Percentiles rank a stretch among this genome's conserved stretches.
Conservation (phyloP, 805 yeast species). For the Saccharomyces kudriavzevii region DNA sequence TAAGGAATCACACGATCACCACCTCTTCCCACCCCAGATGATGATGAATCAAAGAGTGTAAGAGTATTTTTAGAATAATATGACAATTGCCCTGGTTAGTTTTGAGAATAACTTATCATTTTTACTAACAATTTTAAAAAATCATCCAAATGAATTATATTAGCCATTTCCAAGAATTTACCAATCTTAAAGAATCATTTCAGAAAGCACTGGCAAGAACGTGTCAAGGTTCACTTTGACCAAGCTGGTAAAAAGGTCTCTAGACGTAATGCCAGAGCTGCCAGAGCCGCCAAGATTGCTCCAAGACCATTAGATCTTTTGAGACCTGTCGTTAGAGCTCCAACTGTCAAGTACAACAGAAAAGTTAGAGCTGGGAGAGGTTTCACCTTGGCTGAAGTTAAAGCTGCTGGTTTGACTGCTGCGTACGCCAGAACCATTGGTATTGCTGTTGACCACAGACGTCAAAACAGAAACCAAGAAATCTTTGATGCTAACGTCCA, state of each 20-base stretch:
- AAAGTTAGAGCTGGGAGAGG: conserved; percentile 98
- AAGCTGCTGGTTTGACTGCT: conserved; percentile 87
- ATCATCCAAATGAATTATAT: conserved; percentile 8
- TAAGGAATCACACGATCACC: neutral
- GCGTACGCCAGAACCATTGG: conserved; percentile 96
- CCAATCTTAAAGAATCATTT: conserved; percentile 98
- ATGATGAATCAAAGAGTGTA: no score
- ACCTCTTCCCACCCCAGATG: no score
- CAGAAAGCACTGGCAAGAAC: conserved; percentile 99
- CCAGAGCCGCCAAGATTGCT: conserved; percentile 86
- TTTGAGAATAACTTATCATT: neutral
- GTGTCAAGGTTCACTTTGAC: conserved; percentile 98
- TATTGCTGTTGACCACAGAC: conserved; percentile 97
- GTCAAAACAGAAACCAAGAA: conserved; percentile 94
- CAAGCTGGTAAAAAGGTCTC: conserved; percentile 98
- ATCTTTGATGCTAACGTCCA: conserved; percentile 86
- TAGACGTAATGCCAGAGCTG: conserved; percentile 85
- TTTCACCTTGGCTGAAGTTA: conserved; percentile 91
- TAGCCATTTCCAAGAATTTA: conserved; percentile 95
- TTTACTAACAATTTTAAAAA: conserved; percentile 2
- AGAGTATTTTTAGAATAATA: neutral
- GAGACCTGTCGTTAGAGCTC: conserved; percentile 96
- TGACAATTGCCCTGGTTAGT: neutral
- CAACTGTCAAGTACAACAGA: conserved; percentile 97
- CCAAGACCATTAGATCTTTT: conserved; percentile 93